Base-by-base conservation (phyloP, 805 yeast genomes). In the Saturnispora sekii region DNA sequence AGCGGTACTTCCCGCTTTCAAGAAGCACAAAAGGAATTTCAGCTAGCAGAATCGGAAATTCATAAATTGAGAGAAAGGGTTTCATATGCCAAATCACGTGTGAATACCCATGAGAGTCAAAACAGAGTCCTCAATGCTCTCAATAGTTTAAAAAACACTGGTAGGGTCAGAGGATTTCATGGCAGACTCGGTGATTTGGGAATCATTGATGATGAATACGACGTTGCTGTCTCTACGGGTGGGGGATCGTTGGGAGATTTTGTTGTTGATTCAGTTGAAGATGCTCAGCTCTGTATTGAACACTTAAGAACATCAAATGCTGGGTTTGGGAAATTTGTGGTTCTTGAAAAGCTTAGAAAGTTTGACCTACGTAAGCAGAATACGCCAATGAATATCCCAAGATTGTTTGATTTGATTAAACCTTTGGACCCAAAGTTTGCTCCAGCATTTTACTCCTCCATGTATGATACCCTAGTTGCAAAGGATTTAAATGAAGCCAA, bases 111-210 rank as follows among this genome's bases (percentile, higher is more conserved):
- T 12, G 81, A 83, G 53, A 81, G 84, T 48, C 86, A 82, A 55
- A 84, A 76, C 53, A 75, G 78, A 47, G 94, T 93, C 4, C 67
- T 88, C 15, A 59, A 78, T 0, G 83, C 88, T 12, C 69, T 93
- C 45, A 66, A 70, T 47, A 74, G 82, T 50, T 64, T 93, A 33
- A 81, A 81, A 46, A 78, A 79, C 45, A 73, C 93, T 3, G 97
- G 97, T 5, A 72, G 95, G 54, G 74, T 94, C 18, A 66, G 67
- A 6, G 98, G 97, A 0, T 85, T 90, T 53, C 72, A 85, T 59
- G 98, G 97, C 0, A 70, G 96, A 50, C 66, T 93, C 12, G 99
- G 98, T 14, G 95, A 87, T 53, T 66, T 93, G 38, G 99, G 96
- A n/a, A 72, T 74, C 2, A 93, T 93, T 51, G 96, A 87, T 59